These are phyloP conservation scores for Pythium volutum DNA, from an alignment of 352 stramenopile species.

Conservation along the genomic window DNA sequence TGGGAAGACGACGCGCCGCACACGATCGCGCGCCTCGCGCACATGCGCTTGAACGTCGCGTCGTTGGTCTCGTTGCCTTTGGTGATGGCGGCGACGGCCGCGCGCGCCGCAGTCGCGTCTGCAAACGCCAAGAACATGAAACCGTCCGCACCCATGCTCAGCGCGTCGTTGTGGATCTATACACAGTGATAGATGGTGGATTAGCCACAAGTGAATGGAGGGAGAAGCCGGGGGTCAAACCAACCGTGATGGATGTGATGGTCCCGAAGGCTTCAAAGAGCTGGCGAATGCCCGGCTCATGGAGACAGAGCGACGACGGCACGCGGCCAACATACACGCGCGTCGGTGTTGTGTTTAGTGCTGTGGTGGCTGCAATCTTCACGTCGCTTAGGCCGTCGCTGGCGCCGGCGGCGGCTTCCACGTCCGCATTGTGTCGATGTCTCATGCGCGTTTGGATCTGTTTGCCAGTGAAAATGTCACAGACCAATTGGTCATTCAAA, in stretches of 20 bases:
- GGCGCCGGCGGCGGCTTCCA: neutral
- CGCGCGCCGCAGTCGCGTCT: conserved; percentile 34
- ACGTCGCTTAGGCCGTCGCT: neutral
- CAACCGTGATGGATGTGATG: conserved; percentile 29
- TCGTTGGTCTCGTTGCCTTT: conserved; percentile 32
- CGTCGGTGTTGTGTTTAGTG: neutral
- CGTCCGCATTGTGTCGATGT: neutral
- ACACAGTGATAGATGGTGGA: neutral
- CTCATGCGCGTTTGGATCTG: neutral
- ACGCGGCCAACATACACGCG: conserved; percentile 58
- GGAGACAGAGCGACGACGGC: conserved; percentile 54
- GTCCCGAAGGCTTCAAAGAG: conserved; percentile 48
- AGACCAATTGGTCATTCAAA: neutral
- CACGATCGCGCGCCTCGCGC: conserved; percentile 37
- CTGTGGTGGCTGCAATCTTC: neutral
- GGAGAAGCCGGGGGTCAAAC: neutral
- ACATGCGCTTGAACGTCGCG: conserved; percentile 34
- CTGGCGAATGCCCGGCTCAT: conserved; percentile 41
- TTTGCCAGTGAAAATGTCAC: neutral
- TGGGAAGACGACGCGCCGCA: conserved; percentile 30
- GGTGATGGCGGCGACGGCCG: conserved; percentile 27
- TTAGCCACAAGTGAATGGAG: neutral
- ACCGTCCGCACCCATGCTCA: conserved; percentile 51
- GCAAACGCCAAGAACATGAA: conserved; percentile 69
- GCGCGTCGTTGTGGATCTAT: conserved; percentile 67